phyloP scores from a whole-genome alignment of 1,284 basidiomycete genomes.

The Waitea zeae region DNA sequence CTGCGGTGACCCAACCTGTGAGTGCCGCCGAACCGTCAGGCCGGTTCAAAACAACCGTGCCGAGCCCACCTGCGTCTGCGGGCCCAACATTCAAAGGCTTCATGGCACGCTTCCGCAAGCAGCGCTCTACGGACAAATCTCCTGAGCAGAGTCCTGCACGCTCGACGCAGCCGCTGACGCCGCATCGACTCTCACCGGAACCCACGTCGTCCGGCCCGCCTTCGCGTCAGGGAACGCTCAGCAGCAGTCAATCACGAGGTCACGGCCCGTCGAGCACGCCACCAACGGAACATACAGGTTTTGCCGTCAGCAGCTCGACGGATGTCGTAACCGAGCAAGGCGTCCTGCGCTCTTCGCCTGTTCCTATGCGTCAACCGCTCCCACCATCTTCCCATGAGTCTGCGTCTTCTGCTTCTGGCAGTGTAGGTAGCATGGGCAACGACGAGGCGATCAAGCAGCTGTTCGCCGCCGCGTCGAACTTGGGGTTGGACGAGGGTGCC shows the following conservation, averaged over 20 bases:
- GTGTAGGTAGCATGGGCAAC: background rate
- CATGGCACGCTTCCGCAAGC: constrained; percentile 64
- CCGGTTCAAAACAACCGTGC: no score
- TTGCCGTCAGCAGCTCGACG: constrained; percentile 6
- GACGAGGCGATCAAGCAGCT: constrained; percentile 41
- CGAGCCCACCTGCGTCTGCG: constrained; percentile 49
- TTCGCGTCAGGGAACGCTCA: no score
- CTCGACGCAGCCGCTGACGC: constrained; percentile 6
- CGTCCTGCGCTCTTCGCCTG: no score
- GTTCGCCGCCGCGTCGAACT: constrained; percentile 53
- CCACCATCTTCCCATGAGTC: constrained; percentile 7
- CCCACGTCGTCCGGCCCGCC: constrained; percentile 12
- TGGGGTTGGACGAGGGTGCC: constrained; percentile 55
- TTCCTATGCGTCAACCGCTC: constrained; percentile 4
- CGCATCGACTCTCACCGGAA: constrained; percentile 4
- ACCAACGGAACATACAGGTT: background rate
- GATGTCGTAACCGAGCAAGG: no score
- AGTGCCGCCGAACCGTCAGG: constrained; percentile 29
- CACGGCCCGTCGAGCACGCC: no score
- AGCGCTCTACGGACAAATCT: constrained; percentile 22
- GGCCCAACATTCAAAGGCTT: constrained; percentile 60
- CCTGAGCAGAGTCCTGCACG: no score
- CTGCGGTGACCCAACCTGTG: constrained; percentile 21
- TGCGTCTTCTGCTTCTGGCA: no score
- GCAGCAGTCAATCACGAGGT: no score